Evolutionary conservation across 768 basidiomycete genomes (phyloP).

Genomic region (Tricholomella constricta): DNA sequence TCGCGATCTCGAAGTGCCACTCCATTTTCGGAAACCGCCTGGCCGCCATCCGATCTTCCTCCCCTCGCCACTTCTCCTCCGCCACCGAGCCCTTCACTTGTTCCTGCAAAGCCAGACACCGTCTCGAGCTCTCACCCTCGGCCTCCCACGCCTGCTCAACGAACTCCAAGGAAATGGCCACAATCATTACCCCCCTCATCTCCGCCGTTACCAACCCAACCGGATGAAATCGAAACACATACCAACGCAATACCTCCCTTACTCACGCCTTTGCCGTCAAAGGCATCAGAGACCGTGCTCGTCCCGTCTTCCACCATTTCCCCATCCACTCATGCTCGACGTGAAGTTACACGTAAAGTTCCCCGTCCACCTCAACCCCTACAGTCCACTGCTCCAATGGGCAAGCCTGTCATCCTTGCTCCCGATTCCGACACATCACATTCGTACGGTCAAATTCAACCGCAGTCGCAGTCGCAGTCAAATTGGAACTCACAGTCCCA

Average conservation of each 20-base stretch:
- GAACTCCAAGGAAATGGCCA: constrained; percentile 9
- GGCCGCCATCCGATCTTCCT: constrained; percentile 14
- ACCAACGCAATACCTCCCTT: constrained; percentile 4
- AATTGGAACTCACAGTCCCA: constrained; percentile 34
- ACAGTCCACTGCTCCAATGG: constrained; percentile 22
- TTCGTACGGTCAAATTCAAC: constrained; percentile 34
- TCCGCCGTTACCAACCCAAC: not conserved
- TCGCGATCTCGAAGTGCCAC: constrained; percentile 18
- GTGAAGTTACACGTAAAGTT: constrained; percentile 44
- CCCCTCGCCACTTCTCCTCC: not conserved
- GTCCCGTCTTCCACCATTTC: constrained; percentile 1
- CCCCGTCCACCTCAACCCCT: constrained; percentile 43
- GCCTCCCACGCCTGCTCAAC: constrained; percentile 39
- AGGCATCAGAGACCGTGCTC: constrained; percentile 15
- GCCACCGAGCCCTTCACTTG: not conserved
- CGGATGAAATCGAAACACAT: not conserved
- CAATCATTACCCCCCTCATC: not conserved
- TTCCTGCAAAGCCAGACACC: not conserved
- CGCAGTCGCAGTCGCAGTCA: constrained; percentile 36
- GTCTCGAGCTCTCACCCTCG: constrained; percentile 21
- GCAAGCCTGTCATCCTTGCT: constrained; percentile 47
- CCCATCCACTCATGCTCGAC: constrained; percentile 17
- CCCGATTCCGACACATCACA: constrained; percentile 59
- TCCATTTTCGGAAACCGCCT: constrained; percentile 14
- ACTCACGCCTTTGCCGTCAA: constrained; percentile 4